phyloP scores from a whole-genome alignment of 306 rosid genomes.

The Cucurbita moschata region DNA sequence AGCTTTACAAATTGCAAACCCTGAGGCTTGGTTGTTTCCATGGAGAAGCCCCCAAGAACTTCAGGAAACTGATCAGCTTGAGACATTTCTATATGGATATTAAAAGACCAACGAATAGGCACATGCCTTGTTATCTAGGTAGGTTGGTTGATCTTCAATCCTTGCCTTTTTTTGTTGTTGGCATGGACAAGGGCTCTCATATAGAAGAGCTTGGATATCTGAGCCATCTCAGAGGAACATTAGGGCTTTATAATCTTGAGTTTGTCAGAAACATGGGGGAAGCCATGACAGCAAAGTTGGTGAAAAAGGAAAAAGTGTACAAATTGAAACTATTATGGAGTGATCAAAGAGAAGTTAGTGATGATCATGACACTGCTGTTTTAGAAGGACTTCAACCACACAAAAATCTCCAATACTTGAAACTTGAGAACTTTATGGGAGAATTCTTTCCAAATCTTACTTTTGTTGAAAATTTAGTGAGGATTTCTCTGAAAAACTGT shows the following conservation, averaged over 20 bases:
- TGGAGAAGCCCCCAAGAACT: background rate
- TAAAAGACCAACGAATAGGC: background rate
- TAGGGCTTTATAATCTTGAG: constrained; percentile 6
- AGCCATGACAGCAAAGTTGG: background rate
- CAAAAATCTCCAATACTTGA: background rate
- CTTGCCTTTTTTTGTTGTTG: constrained; percentile 1
- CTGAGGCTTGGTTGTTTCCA: background rate
- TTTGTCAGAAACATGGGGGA: background rate
- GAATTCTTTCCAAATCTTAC: background rate
- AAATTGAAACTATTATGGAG: constrained; percentile 5
- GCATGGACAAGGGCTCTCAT: background rate
- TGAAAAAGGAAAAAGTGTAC: background rate
- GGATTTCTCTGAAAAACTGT: background rate
- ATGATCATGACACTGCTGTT: background rate
- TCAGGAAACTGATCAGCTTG: constrained; percentile 6
- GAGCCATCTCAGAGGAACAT: constrained; percentile 2
- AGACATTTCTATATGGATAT: constrained; percentile 1
- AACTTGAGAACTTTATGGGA: constrained; percentile 1
- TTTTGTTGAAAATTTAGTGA: constrained; percentile 1
- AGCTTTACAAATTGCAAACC: constrained; percentile 3
- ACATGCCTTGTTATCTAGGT: constrained; percentile 3
- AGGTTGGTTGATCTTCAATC: constrained; percentile 2
- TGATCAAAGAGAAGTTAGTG: background rate
- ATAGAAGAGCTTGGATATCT: constrained; percentile 4
- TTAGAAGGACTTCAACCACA: constrained; percentile 11